A percentile compares a stretch with the other conserved stretches of the same genome.
phyloP scores from a whole-genome alignment of 495 filamentous ascomycete species.

The Glarea lozoyensis region DNA sequence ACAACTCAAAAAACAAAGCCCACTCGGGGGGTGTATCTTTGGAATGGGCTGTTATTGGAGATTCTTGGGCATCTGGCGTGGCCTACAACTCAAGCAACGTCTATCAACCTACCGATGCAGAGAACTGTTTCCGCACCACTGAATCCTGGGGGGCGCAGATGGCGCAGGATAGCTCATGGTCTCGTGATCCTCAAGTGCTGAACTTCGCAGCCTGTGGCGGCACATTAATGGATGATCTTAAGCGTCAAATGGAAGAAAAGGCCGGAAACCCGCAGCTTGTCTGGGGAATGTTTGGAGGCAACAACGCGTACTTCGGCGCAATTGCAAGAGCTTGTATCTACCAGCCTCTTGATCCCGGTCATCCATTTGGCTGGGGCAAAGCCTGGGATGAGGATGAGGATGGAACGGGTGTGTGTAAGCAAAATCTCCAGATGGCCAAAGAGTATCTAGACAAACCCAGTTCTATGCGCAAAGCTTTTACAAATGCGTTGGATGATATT shows the following conservation, averaged over 20 bases:
- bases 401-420: slow-evolving; percentile 1
- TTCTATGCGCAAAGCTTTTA: not conserved
- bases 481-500: not conserved
- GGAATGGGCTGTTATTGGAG: slow-evolving; percentile 1
- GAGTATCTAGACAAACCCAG: not conserved
- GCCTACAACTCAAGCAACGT: slow-evolving; percentile 1
- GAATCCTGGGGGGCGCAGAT: slow-evolving; percentile 1
- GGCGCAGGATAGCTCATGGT: not conserved
- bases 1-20: not conserved
- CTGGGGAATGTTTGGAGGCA: slow-evolving; percentile 2
- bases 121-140: not conserved
- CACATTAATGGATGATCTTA: slow-evolving; percentile 4
- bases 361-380: not conserved
- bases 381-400: slow-evolving; percentile 1
- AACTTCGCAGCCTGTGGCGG: slow-evolving; percentile 2
- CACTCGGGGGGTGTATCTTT: not conserved
- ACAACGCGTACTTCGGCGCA: slow-evolving; percentile 1
- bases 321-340: slow-evolving; percentile 7
- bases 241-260: slow-evolving; percentile 4
- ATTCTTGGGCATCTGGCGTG: slow-evolving; percentile 1
- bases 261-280: not conserved
- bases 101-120: not conserved
- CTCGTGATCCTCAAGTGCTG: not conserved
- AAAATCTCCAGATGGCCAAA: not conserved
- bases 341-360: not conserved